Base-by-base conservation (phyloP, 2,329 filamentous ascomycete species). In the Cadophora gregata region DNA sequence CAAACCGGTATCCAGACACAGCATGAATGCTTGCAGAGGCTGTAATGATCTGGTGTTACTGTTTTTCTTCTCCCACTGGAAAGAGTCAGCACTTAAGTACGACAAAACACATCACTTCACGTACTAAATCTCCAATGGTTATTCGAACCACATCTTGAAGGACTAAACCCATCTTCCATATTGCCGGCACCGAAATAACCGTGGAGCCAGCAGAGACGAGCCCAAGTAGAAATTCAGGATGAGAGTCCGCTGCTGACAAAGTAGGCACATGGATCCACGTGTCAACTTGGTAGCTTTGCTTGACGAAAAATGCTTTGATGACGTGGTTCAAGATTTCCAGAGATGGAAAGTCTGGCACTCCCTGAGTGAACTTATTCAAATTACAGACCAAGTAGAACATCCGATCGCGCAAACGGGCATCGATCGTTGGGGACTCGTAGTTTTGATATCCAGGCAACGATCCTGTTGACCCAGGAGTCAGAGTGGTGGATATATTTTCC, bases 1-100 rank as follows among this genome's bases (percentile, higher is more conserved):
- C 53, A 87, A 76, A 1, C 85, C 85, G 29, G 86, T 80, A 64
- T 86, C 82, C 1, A 87, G 77, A 50, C 79, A 76, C 1, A 87
- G 71, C 19, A 84, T 76, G 59, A 82, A 83, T 3, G 81, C 81
- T 69, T 86, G 84, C 33, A 85, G 78, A 25, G 81, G 80, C 55
- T 84, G 80, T 5, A 87, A 72, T 65, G 86, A 80, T 36, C 85
- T 79, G 21, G 84, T 84, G 3, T 80, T 71, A 12, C 78, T 78
- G 65, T 85, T 85, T 70, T 83, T 80, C 47, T 79, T 77, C 69
- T 86, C 84, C 56, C 84, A 81, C 64, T 80, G 73, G 9, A 19
- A 36, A 64, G 5, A 42, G 21, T 60, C 47, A 48, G 45, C 27
- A 19, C 3, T 2, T 42, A 2, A 9, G 27, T n/a, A 21, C 3